A percentile compares a stretch with the other conserved stretches of the same genome.
These are phyloP conservation scores for Hypoxylon sp. DNA, from an alignment of 2,329 filamentous ascomycete species.

Conservation along the genomic window DNA sequence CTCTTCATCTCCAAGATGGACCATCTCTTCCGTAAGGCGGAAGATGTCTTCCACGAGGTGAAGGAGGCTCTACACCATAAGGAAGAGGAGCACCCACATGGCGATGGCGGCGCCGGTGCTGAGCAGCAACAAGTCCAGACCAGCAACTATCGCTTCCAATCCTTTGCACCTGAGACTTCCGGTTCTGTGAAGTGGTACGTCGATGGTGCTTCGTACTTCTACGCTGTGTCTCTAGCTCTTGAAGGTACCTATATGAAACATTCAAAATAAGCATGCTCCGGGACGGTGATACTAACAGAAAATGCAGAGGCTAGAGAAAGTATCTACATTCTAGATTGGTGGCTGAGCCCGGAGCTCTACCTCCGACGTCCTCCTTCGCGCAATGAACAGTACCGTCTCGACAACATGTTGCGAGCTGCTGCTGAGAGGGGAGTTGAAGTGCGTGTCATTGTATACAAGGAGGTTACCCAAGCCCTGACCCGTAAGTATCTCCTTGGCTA, in stretches of 20 bases:
- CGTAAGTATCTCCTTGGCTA: constrained; percentile 67
- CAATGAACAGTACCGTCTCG: constrained; percentile 87
- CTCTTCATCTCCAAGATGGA: constrained; percentile 53
- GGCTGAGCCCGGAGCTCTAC: constrained; percentile 90
- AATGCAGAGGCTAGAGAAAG: constrained; percentile 75
- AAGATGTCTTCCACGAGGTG: constrained; percentile 59
- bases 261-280: neutral
- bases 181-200: constrained; percentile 91
- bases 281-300: constrained; percentile 21
- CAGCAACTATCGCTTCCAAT: constrained; percentile 69
- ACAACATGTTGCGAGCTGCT: constrained; percentile 84
- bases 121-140: constrained; percentile 31
- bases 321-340: constrained; percentile 92
- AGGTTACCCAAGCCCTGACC: constrained; percentile 85
- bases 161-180: constrained; percentile 80
- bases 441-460: constrained; percentile 92
- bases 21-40: constrained; percentile 62
- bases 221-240: constrained; percentile 84
- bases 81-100: constrained; percentile 23
- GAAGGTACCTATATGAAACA: constrained; percentile 69
- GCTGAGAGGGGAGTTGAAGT: constrained; percentile 87
- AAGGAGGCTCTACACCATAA: constrained; percentile 55
- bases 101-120: neutral
- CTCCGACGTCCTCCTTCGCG: constrained; percentile 84
- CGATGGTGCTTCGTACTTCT: constrained; percentile 87